A percentile compares a stretch with the other conserved stretches of the same genome.
phyloP scores from a whole-genome alignment of 768 basidiomycete species.

The Pluteus cervinus region DNA sequence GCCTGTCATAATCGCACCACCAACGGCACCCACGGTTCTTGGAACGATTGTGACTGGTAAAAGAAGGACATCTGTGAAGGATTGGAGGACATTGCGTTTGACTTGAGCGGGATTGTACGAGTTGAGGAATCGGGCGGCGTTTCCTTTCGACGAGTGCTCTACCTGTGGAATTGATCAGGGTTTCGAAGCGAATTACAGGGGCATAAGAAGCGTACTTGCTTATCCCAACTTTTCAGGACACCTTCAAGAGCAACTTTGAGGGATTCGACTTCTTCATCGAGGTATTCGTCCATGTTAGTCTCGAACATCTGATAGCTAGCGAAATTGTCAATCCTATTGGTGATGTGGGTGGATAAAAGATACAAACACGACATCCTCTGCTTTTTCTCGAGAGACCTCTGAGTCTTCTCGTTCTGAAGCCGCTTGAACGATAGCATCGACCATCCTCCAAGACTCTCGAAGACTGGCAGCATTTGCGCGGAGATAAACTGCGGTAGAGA shows the following conservation, averaged over 20 bases:
- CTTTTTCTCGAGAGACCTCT: slow-evolving; percentile 41
- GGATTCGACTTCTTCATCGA: slow-evolving; percentile 87
- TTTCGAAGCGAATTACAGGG: slow-evolving; percentile 1
- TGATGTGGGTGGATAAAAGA: slow-evolving; percentile 6
- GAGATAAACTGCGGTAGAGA: slow-evolving; percentile 67
- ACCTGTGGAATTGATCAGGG: too few relatives aligned
- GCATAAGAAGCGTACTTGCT: slow-evolving; percentile 40
- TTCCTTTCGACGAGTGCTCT: too few relatives aligned
- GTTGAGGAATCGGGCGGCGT: slow-evolving; percentile 52
- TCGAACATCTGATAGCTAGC: slow-evolving; percentile 91
- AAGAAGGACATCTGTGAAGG: slow-evolving; percentile 84
- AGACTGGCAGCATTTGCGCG: slow-evolving; percentile 88
- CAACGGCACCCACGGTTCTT: slow-evolving; percentile 64
- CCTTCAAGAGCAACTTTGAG: slow-evolving; percentile 68
- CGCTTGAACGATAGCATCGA: slow-evolving; percentile 65
- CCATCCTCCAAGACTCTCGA: slow-evolving; percentile 81
- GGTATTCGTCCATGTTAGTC: slow-evolving; percentile 94
- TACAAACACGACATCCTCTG: slow-evolving; percentile 81
- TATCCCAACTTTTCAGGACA: slow-evolving; percentile 79
- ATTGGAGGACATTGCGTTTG: slow-evolving; percentile 88
- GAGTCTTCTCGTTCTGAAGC: slow-evolving; percentile 33
- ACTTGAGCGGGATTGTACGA: slow-evolving; percentile 87
- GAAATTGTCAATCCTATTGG: too few relatives aligned
- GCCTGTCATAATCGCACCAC: slow-evolving; percentile 63
- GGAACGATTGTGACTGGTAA: slow-evolving; percentile 97